Evolutionary conservation across 495 filamentous ascomycete species (phyloP), one percentile per base, ranked within the genome.

Genomic region (Penicillium longicatenatum): DNA sequence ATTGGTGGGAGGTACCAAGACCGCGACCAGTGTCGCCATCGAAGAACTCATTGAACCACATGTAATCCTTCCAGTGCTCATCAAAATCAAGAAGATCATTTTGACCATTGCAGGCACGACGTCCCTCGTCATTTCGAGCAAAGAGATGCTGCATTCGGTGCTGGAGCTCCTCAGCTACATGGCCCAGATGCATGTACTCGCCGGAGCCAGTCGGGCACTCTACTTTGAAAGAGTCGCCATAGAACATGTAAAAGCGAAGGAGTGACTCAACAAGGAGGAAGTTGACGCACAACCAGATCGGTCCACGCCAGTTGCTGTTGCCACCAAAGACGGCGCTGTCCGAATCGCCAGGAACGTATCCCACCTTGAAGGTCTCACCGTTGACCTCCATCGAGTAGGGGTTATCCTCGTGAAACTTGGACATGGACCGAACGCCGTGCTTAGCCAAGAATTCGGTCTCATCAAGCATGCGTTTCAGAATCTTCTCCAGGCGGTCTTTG

Each of bases 11-110:
- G 21, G 93, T 91, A 52, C 93, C 93, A 8, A 97, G 79, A 6
- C 94, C 93, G 50, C 91, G 86, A 16, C 94, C 93, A 24, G 79
- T 87, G 67, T 98, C 94, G 26, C 90, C 93, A 63, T 98, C 93
- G 65, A 98, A 98, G 78, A 95, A 98, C 71, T 98, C 93, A 66
- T 96, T 88, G 81, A 95, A 98, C 88, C 91, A 96, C 57, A 97
- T 74, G 64, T 96, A 84, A 67, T 97, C 92, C 68, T 85, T 91
- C 93, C 93, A 97, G 73, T 96, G 77, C 21, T 89, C 84, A 70
- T 98, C 90, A 60, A 87, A 94, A 74, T 98, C 91, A 31, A 98
- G 85, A 57, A 87, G 77, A 52, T 96, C 89, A 55, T 85, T 91
- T 21, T 87, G 84, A 50, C 81, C 86, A 60, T 97, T 92, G 78